These are phyloP conservation scores for Voacanga thouarsii DNA, from an alignment of 257 asterid genomes.

Conservation along the genomic window DNA sequence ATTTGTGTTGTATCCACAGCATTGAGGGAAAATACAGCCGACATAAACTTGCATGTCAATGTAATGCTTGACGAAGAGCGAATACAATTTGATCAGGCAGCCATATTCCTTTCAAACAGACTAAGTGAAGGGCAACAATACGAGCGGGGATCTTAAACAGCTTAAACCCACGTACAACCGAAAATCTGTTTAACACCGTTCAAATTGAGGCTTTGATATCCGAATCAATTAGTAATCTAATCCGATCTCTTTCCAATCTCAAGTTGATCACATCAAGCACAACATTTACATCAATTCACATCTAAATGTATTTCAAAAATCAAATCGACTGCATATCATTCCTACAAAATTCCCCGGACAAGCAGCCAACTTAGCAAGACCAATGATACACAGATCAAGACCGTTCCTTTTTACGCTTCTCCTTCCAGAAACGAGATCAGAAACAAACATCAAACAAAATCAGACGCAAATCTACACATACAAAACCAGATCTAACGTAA, in stretches of 20 bases:
- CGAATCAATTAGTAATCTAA: neutral
- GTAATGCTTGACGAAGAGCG: neutral
- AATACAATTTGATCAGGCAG: neutral
- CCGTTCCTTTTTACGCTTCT: neutral
- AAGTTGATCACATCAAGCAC: neutral
- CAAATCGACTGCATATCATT: neutral
- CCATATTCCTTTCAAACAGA: neutral
- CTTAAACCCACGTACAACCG: neutral
- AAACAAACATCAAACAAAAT: neutral
- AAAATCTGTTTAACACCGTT: neutral
- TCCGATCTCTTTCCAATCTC: neutral
- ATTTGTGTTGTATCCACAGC: neutral
- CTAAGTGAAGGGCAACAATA: neutral
- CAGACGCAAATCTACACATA: neutral
- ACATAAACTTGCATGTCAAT: neutral
- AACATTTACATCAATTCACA: neutral
- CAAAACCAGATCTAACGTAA: constrained; percentile 10
- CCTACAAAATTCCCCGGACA: neutral
- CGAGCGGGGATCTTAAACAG: neutral
- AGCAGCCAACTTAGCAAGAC: neutral
- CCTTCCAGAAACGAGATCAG: neutral
- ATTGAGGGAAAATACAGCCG: neutral
- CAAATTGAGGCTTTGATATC: neutral
- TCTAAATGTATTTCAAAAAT: neutral
- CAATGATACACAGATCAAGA: neutral